Percentiles rank a stretch among this genome's conserved stretches.
phyloP scores from a whole-genome alignment of 495 filamentous ascomycete species.

The Astrothelium subdiscretum region DNA sequence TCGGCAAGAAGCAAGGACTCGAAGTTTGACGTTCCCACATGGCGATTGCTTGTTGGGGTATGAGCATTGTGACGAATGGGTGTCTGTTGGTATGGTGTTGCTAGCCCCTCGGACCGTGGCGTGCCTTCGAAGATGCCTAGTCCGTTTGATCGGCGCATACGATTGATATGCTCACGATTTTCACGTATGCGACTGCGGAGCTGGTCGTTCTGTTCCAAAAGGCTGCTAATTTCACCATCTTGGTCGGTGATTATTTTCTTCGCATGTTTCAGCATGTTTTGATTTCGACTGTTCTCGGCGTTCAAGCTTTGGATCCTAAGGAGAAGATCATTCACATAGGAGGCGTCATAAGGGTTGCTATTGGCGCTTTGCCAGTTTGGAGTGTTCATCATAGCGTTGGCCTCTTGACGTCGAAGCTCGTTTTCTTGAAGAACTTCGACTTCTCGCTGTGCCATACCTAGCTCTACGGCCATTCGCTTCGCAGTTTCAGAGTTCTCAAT shows the following conservation, averaged over 20 bases:
- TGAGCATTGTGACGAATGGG: slow-evolving; percentile 12
- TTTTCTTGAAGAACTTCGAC: slow-evolving; percentile 63
- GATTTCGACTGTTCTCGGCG: slow-evolving; percentile 50
- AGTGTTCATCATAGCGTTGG: not conserved
- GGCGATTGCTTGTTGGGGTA: slow-evolving; percentile 26
- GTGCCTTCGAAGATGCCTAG: slow-evolving; percentile 10
- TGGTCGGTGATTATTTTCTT: slow-evolving; percentile 60
- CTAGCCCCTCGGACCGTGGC: slow-evolving; percentile 13
- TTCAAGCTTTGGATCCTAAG: slow-evolving; percentile 29
- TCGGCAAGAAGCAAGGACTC: slow-evolving; percentile 63
- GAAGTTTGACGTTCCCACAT: slow-evolving; percentile 29
- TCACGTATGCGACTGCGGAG: slow-evolving; percentile 74
- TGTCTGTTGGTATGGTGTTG: slow-evolving; percentile 26
- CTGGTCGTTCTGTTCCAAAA: slow-evolving; percentile 60
- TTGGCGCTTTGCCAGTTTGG: slow-evolving; percentile 32
- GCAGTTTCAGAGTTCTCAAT: slow-evolving; percentile 79
- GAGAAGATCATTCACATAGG: slow-evolving; percentile 16
- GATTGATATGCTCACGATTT: slow-evolving; percentile 72
- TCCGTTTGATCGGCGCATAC: slow-evolving; percentile 36
- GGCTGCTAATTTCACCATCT: slow-evolving; percentile 52
- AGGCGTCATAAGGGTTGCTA: slow-evolving; percentile 7
- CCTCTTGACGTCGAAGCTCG: not conserved
- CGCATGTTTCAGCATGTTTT: slow-evolving; percentile 54
- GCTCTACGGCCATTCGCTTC: slow-evolving; percentile 82
- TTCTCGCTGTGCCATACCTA: slow-evolving; percentile 82